Evolutionary conservation across 345 rosid species (phyloP), one percentile per base, ranked within the genome.

Genomic region (Crucihimalaya himalaica): DNA sequence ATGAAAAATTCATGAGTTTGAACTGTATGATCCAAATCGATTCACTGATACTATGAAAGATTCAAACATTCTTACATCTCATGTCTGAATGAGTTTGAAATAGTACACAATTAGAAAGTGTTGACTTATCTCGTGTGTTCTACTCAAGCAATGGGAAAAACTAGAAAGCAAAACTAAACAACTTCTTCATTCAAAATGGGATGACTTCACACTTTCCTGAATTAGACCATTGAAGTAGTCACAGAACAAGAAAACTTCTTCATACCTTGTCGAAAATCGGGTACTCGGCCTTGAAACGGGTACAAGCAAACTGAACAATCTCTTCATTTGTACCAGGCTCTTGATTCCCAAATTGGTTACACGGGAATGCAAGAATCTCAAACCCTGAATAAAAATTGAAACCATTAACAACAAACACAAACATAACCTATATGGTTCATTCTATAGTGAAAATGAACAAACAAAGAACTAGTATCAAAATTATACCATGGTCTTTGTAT

Each of bases 191-290:
- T 54, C 27, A 13, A 68, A 15, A 68, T 2, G 5, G 11, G 2
- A 10, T 39, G 39, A n/a, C 5, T 37, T 29, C 1, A 32, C 37
- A 32, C 10, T 32, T 32, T 20, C n/a, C 9, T 46, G 60, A 16
- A 2, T 4, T 55, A 29, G 7, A 5, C 19, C 20, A 8, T 39
- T 13, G 70, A 58, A 37, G 1, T 37, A 39, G 10, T 10, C 0
- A 35, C 4, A 35, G 39, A 35, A 35, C 39, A 35, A 35, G 34
- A 5, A 35, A 37, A 66, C 4, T 37, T 6, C 0, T 13, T n/a
- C n/a, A n/a, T 37, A 89, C 98, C 95, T 89, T 94, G 74, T 89
- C 95, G 51, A 94, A 94, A 19, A 91, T 87, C 9, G 97, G 97
- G 83, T 82, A 94, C 84, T 94, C 98, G 5, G 96, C 97, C 77